Evolutionary conservation across 768 basidiomycete genomes (phyloP).

Genomic region (Amanita phalloides): DNA sequence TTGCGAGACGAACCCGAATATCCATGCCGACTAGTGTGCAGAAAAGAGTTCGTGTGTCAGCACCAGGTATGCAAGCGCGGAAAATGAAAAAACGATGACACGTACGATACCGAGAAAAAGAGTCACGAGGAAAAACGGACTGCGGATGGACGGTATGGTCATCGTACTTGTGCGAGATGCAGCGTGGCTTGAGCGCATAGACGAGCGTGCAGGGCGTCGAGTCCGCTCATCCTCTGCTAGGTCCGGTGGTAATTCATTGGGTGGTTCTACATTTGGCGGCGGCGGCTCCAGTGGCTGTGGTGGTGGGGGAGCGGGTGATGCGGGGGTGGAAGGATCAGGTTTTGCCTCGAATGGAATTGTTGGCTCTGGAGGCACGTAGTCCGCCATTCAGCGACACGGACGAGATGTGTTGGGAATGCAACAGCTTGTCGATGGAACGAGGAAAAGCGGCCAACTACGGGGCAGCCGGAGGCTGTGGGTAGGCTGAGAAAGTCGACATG

Average conservation of each 20-base stretch:
- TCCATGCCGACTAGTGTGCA: conserved; percentile 32
- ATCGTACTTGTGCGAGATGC: neutral
- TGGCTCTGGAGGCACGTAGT: neutral
- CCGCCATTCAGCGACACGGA: neutral
- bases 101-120: conserved; percentile 1
- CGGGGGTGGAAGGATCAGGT: neutral
- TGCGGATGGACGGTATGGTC: neutral
- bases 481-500: neutral
- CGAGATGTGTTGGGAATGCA: neutral
- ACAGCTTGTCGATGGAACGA: neutral
- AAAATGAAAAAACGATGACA: neutral
- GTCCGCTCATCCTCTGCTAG: neutral
- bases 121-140: conserved; percentile 2
- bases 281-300: neutral
- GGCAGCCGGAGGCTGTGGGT: neutral
- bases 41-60: neutral
- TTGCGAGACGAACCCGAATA: conserved; percentile 47
- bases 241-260: no score
- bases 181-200: neutral
- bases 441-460: neutral
- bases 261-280: neutral
- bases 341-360: neutral
- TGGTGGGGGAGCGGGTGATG: neutral
- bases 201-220: neutral
- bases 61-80: neutral